These are phyloP conservation scores for Penicillium robsamsonii DNA, from an alignment of 495 filamentous ascomycete species.

Conservation along the genomic window DNA sequence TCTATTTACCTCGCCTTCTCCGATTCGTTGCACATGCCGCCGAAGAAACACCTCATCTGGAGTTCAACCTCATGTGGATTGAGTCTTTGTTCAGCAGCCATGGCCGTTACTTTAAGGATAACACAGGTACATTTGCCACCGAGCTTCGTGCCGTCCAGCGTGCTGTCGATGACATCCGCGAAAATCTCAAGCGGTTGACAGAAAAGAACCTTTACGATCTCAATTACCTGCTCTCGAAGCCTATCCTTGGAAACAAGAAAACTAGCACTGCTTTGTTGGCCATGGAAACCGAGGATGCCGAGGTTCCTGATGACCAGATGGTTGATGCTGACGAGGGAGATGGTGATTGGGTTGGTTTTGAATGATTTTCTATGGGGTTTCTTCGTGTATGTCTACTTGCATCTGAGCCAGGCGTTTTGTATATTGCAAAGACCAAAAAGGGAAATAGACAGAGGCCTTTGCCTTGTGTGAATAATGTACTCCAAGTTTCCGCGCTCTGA, in stretches of 20 bases:
- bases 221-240: slow-evolving; percentile 67
- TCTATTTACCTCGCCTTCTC: slow-evolving; percentile 81
- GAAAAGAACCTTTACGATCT: slow-evolving; percentile 86
- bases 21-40: slow-evolving; percentile 81
- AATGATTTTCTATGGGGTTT: slow-evolving; percentile 29
- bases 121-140: slow-evolving; percentile 68
- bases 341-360: slow-evolving; percentile 42
- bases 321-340: slow-evolving; percentile 36
- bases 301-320: slow-evolving; percentile 35
- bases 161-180: slow-evolving; percentile 72
- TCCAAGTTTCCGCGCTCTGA: slow-evolving; percentile 7
- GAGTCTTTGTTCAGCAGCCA: slow-evolving; percentile 79
- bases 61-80: slow-evolving; percentile 92
- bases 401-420: slow-evolving; percentile 47
- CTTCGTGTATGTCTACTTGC: slow-evolving; percentile 35
- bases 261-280: slow-evolving; percentile 26
- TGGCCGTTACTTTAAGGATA: slow-evolving; percentile 78
- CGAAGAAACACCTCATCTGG: slow-evolving; percentile 88
- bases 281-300: slow-evolving; percentile 27
- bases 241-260: slow-evolving; percentile 39
- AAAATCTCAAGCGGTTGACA: slow-evolving; percentile 68
- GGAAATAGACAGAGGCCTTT: slow-evolving; percentile 11
- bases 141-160: slow-evolving; percentile 78
- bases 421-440: slow-evolving; percentile 23
- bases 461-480: slow-evolving; percentile 8